Evolutionary conservation across 2,329 filamentous ascomycete species (phyloP).

Genomic region (Colletotrichum kahawae): DNA sequence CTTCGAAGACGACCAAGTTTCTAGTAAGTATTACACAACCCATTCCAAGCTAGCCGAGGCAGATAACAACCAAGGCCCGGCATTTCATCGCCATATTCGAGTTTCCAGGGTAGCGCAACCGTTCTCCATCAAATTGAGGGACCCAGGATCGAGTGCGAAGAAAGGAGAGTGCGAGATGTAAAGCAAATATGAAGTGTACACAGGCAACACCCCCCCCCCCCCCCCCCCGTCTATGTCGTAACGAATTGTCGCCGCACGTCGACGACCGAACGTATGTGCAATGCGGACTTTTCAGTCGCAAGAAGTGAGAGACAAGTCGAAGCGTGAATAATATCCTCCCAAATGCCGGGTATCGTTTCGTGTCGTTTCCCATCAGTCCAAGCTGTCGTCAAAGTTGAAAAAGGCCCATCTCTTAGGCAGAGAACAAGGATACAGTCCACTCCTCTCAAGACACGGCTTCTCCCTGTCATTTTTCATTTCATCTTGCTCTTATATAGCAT

Average conservation of each 20-base stretch:
- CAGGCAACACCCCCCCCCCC: neutral
- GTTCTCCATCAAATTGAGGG: neutral
- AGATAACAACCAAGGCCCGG: neutral
- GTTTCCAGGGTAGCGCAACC: neutral
- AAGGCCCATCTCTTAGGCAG: neutral
- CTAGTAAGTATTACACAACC: neutral
- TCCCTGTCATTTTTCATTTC: slow-evolving; percentile 31
- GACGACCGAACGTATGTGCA: slow-evolving; percentile 9
- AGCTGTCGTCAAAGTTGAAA: slow-evolving; percentile 16
- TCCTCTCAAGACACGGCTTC: neutral
- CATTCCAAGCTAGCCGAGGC: slow-evolving; percentile 6
- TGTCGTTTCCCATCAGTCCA: slow-evolving; percentile 14
- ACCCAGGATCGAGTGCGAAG: neutral
- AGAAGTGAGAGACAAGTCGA: slow-evolving; percentile 12
- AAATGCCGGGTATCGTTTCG: slow-evolving; percentile 20
- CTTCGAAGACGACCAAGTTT: neutral
- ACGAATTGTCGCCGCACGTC: neutral
- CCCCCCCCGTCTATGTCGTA: slow-evolving; percentile 2
- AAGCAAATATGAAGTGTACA: slow-evolving; percentile 1
- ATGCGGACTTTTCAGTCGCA: neutral
- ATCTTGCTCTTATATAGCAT: slow-evolving; percentile 52
- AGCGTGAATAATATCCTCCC: slow-evolving; percentile 10
- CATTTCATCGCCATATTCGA: neutral
- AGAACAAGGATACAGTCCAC: neutral
- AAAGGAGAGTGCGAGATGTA: slow-evolving; percentile 3